Evolutionary conservation across 2,329 filamentous ascomycete genomes (phyloP).

Genomic region (Diaporthe caulivora): DNA sequence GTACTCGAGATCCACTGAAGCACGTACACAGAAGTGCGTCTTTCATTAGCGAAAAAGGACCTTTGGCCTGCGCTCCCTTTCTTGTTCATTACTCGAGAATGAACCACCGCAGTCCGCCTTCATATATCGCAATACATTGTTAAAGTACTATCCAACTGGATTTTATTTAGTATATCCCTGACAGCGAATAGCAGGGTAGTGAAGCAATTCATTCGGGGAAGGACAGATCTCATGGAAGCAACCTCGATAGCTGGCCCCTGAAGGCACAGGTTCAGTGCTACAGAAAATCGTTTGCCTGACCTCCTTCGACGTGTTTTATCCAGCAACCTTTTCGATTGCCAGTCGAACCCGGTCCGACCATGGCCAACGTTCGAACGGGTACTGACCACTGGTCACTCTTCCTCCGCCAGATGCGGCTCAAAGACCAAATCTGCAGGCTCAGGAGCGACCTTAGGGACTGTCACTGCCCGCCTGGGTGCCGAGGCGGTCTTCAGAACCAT

Average conservation of each 20-base stretch:
- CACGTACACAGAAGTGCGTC: background rate
- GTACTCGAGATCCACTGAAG: too few species aligned
- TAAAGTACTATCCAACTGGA: background rate
- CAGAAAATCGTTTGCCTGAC: too few species aligned
- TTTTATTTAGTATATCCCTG: background rate
- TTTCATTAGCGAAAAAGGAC: too few species aligned
- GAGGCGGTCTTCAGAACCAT: background rate
- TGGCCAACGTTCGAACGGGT: background rate
- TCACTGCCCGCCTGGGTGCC: background rate
- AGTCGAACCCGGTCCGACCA: background rate
- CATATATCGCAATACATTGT: background rate
- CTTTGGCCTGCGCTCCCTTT: background rate
- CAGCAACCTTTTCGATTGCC: too few species aligned
- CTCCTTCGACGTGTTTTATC: background rate
- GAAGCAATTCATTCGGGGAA: background rate
- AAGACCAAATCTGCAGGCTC: background rate
- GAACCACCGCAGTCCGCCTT: background rate
- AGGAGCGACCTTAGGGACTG: background rate
- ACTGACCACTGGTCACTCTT: background rate
- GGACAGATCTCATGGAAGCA: background rate
- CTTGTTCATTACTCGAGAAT: background rate
- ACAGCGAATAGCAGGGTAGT: background rate
- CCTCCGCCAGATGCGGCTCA: background rate
- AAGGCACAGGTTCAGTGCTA: background rate
- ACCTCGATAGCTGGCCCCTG: background rate